Conservation (phyloP, 208 protist species). For the Leishmania turanica region DNA sequence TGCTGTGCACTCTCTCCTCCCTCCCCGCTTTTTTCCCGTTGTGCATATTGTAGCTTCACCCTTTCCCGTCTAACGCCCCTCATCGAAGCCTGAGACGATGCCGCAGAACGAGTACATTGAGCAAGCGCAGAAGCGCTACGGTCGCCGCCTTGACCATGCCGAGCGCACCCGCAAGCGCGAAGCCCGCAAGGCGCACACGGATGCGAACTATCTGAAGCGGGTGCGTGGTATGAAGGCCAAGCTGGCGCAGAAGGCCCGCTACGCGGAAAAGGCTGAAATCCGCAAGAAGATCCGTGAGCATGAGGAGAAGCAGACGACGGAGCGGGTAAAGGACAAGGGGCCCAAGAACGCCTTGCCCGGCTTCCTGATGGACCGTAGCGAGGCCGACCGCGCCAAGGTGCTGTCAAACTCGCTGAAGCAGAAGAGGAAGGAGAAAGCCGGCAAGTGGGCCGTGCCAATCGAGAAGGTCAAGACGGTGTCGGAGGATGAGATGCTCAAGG, state of each 20-base stretch:
- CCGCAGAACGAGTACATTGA: constrained; percentile 99
- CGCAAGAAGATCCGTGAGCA: constrained; percentile 99
- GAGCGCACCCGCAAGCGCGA: constrained; percentile 98
- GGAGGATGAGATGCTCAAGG: constrained; percentile 99
- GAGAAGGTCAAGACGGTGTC: constrained; percentile 98
- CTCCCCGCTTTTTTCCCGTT: background rate
- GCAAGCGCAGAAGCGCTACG: constrained; percentile 97
- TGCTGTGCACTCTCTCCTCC: background rate
- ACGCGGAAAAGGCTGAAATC: constrained; percentile 99
- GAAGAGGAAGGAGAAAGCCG: constrained; percentile 99
- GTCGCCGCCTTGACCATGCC: constrained; percentile 97
- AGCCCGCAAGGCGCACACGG: constrained; percentile 96
- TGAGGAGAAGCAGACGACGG: constrained; percentile 94
- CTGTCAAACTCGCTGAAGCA: constrained; percentile 99
- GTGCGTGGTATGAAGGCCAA: constrained; percentile 99
- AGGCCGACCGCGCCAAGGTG: constrained; percentile 97
- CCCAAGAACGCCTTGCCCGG: constrained; percentile 98
- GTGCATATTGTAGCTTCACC: background rate
- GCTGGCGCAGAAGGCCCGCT: constrained; percentile 97
- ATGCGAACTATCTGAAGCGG: constrained; percentile 94
- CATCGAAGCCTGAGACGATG: constrained; percentile 54
- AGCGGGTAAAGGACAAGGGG: constrained; percentile 94
- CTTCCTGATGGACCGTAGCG: constrained; percentile 99
- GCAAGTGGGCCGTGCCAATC: constrained; percentile 99
- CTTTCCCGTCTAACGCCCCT: constrained; percentile 18